phyloP scores from a whole-genome alignment of 495 filamentous ascomycete genomes.

The Neurospora pannonica region DNA sequence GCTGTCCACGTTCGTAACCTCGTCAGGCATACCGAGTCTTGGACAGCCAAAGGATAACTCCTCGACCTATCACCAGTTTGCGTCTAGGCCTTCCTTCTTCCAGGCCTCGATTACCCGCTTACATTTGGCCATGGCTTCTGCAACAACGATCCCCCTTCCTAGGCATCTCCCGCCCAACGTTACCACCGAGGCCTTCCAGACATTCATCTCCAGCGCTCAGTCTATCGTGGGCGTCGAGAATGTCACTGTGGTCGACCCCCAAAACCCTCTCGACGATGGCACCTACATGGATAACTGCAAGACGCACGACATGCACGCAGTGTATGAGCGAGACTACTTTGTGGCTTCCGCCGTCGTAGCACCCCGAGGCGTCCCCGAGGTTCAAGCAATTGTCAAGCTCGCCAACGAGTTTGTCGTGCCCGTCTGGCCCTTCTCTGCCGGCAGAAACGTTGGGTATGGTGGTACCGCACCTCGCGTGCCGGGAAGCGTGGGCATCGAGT shows the following conservation, averaged over 20 bases:
- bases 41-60: not conserved
- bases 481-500: constrained; percentile 44
- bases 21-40: not conserved
- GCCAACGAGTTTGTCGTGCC: constrained; percentile 42
- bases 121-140: not conserved
- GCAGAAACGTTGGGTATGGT: constrained; percentile 48
- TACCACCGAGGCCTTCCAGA: not conserved
- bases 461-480: constrained; percentile 46
- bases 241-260: not conserved
- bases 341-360: constrained; percentile 43
- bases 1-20: not conserved
- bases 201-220: not conserved
- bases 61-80: not conserved
- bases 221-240: not conserved
- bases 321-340: constrained; percentile 43
- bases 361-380: constrained; percentile 36
- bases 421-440: constrained; percentile 46
- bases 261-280: not conserved
- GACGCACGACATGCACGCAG: constrained; percentile 45
- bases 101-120: not conserved
- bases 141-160: not conserved
- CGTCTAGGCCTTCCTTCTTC: not conserved
- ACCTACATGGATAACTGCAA: constrained; percentile 13
- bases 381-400: constrained; percentile 36
- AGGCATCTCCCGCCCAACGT: not conserved